A percentile compares a stretch with the other conserved stretches of the same genome.
phyloP scores from a whole-genome alignment of 2,329 filamentous ascomycete genomes.

The Monosporascus sp. region DNA sequence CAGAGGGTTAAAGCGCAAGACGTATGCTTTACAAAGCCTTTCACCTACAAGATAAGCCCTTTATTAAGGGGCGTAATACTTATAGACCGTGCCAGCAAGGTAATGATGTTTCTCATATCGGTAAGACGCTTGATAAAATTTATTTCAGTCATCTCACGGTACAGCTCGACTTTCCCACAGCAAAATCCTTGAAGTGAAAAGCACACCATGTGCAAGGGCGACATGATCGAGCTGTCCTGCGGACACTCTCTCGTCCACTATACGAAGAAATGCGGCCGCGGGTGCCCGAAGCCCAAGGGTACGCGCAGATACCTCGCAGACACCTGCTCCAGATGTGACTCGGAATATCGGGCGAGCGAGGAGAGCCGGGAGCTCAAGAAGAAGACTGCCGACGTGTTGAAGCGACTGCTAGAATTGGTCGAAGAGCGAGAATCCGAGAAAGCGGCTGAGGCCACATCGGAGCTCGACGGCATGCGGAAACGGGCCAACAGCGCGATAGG shows the following conservation, averaged over 20 bases:
- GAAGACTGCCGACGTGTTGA: slow-evolving; percentile 22
- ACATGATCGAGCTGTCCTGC: slow-evolving; percentile 19
- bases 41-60: background rate
- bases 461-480: background rate
- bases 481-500: background rate
- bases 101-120: too few relatives aligned
- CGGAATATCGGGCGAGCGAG: slow-evolving; percentile 9
- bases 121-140: too few relatives aligned
- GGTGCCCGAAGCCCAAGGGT: slow-evolving; percentile 1
- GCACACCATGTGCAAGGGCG: slow-evolving; percentile 20
- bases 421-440: slow-evolving; percentile 1
- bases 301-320: slow-evolving; percentile 24
- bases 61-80: background rate
- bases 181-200: background rate
- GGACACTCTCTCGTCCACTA: slow-evolving; percentile 18
- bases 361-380: background rate
- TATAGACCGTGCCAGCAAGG: background rate
- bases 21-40: background rate
- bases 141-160: too few relatives aligned
- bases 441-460: background rate
- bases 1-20: background rate
- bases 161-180: background rate
- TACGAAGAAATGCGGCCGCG: slow-evolving; percentile 7
- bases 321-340: slow-evolving; percentile 34
- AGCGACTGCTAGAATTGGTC: slow-evolving; percentile 21